Percentiles rank a stretch among this genome's conserved stretches.
Evolutionary conservation across 257 asterid genomes (phyloP).

Genomic region (Nicotiana obtusifolia): DNA sequence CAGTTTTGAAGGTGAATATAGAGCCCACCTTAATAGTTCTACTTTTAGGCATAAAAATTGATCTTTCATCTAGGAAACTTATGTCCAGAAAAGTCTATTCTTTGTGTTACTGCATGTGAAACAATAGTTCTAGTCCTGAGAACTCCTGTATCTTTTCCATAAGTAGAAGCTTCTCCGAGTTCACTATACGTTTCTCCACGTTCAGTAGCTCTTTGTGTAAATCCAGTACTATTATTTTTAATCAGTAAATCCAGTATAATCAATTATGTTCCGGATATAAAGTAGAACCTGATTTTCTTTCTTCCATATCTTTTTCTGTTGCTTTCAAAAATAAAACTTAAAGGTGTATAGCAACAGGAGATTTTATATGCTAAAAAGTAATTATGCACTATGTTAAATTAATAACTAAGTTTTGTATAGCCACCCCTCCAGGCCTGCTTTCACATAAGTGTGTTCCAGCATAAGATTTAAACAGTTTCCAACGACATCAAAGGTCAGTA

Average conservation of each 20-base stretch:
- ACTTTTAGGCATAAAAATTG: not conserved
- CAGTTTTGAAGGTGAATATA: not conserved
- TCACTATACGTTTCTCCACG: not conserved
- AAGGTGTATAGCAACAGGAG: not conserved
- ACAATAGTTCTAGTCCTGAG: not conserved
- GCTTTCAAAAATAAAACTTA: not conserved
- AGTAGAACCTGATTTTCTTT: not conserved
- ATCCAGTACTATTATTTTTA: not conserved
- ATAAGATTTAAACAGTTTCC: not conserved
- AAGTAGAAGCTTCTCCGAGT: not conserved
- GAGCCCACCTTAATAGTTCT: not conserved
- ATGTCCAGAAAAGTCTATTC: not conserved
- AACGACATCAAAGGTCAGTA: not conserved
- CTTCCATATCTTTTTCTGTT: no score
- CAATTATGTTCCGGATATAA: not conserved
- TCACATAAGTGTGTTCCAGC: not conserved
- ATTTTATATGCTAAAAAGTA: not conserved
- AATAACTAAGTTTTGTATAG: not conserved
- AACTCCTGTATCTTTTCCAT: not conserved
- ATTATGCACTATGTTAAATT: not conserved
- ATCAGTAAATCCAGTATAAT: not conserved
- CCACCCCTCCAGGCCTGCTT: not conserved
- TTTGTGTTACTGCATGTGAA: not conserved
- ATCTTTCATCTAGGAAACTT: not conserved
- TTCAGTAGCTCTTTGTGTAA: not conserved